Evolutionary conservation across 805 yeast genomes (phyloP).

Genomic region (Phaffomyces antillensis): DNA sequence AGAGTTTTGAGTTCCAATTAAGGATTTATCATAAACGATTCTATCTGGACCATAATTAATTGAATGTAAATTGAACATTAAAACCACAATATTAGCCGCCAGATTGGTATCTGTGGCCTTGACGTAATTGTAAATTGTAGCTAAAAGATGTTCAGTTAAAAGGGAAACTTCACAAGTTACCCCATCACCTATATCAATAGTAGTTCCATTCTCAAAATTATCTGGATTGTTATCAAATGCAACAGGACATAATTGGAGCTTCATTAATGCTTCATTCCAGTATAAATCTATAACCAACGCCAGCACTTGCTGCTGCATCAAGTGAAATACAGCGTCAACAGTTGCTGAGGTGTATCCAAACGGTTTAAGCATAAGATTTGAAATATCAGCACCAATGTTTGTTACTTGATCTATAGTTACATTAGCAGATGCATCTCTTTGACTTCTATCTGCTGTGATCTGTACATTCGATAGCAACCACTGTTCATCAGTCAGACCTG

Average conservation of each 20-base stretch:
- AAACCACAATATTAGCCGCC: slow-evolving; percentile 35
- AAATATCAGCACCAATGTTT: slow-evolving; percentile 33
- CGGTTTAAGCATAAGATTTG: slow-evolving; percentile 25
- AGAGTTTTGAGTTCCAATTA: slow-evolving; percentile 12
- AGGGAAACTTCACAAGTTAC: slow-evolving; percentile 20
- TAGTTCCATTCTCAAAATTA: slow-evolving; percentile 2
- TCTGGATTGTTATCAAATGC: slow-evolving; percentile 23
- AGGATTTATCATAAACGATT: not conserved
- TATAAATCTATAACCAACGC: slow-evolving; percentile 47
- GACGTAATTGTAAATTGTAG: slow-evolving; percentile 28
- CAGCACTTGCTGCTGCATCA: slow-evolving; percentile 40
- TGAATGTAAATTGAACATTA: slow-evolving; percentile 32
- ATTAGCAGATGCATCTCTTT: slow-evolving; percentile 39
- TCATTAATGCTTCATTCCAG: slow-evolving; percentile 38
- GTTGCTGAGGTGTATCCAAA: slow-evolving; percentile 28
- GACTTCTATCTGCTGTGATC: slow-evolving; percentile 34
- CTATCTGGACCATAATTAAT: slow-evolving; percentile 1
- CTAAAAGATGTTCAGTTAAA: slow-evolving; percentile 21
- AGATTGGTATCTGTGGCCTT: slow-evolving; percentile 37
- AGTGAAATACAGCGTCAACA: slow-evolving; percentile 19
- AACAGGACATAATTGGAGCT: slow-evolving; percentile 56
- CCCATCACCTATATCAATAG: slow-evolving; percentile 9
- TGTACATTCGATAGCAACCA: slow-evolving; percentile 25
- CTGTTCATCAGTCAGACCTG: slow-evolving; percentile 18
- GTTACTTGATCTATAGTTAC: slow-evolving; percentile 33